Evolutionary conservation across 108 stramenopile species (phyloP), one percentile per base, ranked within the genome.

Genomic region (Craspedostauros australis): DNA sequence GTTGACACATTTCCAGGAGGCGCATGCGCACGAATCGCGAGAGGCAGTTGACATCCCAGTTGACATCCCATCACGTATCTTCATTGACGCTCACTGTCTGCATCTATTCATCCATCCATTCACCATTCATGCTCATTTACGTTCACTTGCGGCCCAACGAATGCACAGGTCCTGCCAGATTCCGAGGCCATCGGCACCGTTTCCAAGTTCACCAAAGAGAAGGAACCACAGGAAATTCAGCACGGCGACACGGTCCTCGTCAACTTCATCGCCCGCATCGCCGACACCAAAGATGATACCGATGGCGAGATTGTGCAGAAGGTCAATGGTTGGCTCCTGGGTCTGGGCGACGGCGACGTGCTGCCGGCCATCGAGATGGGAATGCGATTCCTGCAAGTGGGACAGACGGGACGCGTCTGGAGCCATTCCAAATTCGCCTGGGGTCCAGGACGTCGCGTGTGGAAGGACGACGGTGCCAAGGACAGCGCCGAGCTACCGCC

Each of bases 381-480:
- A 2, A 56, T 74, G 26, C 75, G 80, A 16, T 81, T 71, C 61
- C 54, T 74, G 68, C 39, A 56, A 44, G 51, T 45, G 6, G 72
- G 69, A 28, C 58, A 76, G 57, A 68, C 60, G 16, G 69, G 60
- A 14, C 23, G 56, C 18, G 66, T 81, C 2, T 71, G 66, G 61
- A 48, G 66, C 32, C 69, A 74, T 64, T 63, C 69, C 51, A 81
- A 81, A 40, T 81, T 57, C 58, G 80, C 80, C 12, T 61, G 71
- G 30, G 73, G 73, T 33, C 37, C 44, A 12, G 50, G 60, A 33
- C 53, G 43, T 30, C 56, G 79, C n/a, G 6, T 33, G 27, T 24
- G 11, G 8, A 22, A 39, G 23, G 39, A 62, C 22, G 6, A 7
- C 16, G 43, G n/a, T n/a, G n/a, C n/a, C n/a, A n/a, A 14, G 23